Evolutionary conservation across 2,329 filamentous ascomycete species (phyloP).

Genomic region (Penicillium expansum): DNA sequence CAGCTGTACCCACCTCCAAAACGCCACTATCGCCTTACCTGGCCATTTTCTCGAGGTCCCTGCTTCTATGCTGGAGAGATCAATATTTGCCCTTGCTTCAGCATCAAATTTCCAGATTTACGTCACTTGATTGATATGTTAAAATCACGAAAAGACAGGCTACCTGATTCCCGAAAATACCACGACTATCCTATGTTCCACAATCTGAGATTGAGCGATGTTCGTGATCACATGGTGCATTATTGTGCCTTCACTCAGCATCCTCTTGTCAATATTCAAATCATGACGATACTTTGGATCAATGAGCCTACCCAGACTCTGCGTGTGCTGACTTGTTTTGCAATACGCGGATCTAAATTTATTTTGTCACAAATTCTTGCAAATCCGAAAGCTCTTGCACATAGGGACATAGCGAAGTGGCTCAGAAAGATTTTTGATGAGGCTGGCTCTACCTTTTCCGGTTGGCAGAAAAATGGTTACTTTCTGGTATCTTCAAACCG

Average conservation of each 20-base stretch:
- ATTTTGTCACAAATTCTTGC: not conserved
- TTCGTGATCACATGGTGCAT: not conserved
- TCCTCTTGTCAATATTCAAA: not conserved
- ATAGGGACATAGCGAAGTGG: not conserved
- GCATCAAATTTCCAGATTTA: not conserved
- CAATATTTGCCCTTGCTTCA: not conserved
- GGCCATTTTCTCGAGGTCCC: not conserved
- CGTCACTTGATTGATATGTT: not conserved
- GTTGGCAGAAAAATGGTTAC: not conserved
- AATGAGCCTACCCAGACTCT: not conserved
- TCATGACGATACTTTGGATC: not conserved
- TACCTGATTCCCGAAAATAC: not conserved
- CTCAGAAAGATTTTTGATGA: not conserved
- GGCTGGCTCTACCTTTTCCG: not conserved
- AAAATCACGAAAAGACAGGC: not conserved
- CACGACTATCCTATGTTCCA: not conserved
- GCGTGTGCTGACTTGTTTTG: not conserved
- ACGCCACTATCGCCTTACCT: not conserved
- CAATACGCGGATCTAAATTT: not conserved
- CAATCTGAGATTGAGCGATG: not conserved
- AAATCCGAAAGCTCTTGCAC: not conserved
- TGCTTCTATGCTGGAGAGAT: not conserved
- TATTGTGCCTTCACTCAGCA: not conserved
- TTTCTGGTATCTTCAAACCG: not conserved
- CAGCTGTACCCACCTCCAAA: not conserved